Evolutionary conservation across 768 basidiomycete genomes (phyloP), one percentile per base, ranked within the genome.

Genomic region (Pisolithus marmoratus): DNA sequence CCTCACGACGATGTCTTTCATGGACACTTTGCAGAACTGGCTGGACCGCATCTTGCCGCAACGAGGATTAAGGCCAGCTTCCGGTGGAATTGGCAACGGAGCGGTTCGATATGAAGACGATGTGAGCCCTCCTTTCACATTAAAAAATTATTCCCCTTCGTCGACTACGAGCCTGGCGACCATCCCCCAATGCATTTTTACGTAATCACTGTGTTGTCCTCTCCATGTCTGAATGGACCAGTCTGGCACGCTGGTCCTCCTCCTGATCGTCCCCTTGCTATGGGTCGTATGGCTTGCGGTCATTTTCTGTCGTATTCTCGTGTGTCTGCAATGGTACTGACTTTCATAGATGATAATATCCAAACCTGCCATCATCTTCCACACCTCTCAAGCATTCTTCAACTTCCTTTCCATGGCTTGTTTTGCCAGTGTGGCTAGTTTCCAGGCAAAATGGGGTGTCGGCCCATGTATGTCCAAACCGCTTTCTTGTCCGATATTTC

Each of bases 351-450:
- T 91, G 87, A 91, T 92, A 59, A 82, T 92, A 43, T 85, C 88
- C 22, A 91, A 90, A 72, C 84, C 87, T 7, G 76, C 83, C 54
- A 87, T 92, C 63, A 76, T 90, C 50, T 83, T 84, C 63, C 83
- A 88, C 65, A 66, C 80, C 27, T 83, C 80, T 3, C 88, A 95
- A 73, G 78, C 83, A 49, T 94, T 97, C 76, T 93, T 95, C 82
- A 85, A 87, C 66, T 96, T 97, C 64, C 78, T 97, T 43, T 82
- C 90, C 12, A 87, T 95, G 82, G 87, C 85, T 44, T 94, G 91
- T 63, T 93, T 91, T 60, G 94, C 89, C 8, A 85, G 87, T 59
- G 88, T 93, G 4, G 94, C 94, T 0, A 73, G 76, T 20, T 97
- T 95, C 68, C 94, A 97, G 60, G 84, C 89, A 4, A 85, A 87